These are phyloP conservation scores for Alternaria tenuissima DNA, from an alignment of 2,329 filamentous ascomycete genomes.

Conservation along the genomic window DNA sequence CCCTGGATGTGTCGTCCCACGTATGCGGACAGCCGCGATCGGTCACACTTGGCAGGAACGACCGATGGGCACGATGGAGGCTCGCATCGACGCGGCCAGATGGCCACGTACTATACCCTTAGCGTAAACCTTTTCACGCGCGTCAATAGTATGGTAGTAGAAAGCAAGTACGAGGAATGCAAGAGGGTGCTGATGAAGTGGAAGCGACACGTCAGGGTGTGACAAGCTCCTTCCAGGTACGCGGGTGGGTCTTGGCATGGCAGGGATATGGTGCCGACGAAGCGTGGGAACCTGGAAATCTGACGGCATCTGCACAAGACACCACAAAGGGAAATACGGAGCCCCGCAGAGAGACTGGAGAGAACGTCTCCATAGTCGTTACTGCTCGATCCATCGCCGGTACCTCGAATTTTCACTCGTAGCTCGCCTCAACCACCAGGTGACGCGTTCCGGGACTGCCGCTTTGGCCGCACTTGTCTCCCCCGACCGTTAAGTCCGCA, in stretches of 20 bases:
- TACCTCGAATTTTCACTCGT: background rate
- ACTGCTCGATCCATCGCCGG: background rate
- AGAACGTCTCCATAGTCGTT: constrained; percentile 2
- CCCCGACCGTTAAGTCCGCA: constrained; percentile 18
- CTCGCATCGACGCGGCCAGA: background rate
- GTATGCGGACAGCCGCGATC: constrained; percentile 1
- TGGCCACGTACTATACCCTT: background rate
- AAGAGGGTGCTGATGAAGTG: background rate
- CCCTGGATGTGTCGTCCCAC: background rate
- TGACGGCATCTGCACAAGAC: constrained; percentile 24
- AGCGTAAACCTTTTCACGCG: background rate
- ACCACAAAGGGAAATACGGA: constrained; percentile 4
- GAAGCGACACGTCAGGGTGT: constrained; percentile 1
- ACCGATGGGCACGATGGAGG: background rate
- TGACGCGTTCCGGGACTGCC: constrained; percentile 20
- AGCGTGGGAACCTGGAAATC: constrained; percentile 25
- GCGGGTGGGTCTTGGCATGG: constrained; percentile 15
- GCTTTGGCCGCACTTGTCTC: constrained; percentile 23
- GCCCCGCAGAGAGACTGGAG: constrained; percentile 12
- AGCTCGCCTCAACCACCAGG: constrained; percentile 6
- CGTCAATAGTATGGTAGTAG: too few species aligned
- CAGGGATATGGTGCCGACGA: constrained; percentile 18
- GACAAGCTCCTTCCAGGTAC: constrained; percentile 15
- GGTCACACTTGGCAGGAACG: background rate
- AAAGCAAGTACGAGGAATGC: background rate